These are phyloP conservation scores for Scheffersomyces stipitis DNA, from an alignment of 805 yeast species.

Conservation along the genomic window DNA sequence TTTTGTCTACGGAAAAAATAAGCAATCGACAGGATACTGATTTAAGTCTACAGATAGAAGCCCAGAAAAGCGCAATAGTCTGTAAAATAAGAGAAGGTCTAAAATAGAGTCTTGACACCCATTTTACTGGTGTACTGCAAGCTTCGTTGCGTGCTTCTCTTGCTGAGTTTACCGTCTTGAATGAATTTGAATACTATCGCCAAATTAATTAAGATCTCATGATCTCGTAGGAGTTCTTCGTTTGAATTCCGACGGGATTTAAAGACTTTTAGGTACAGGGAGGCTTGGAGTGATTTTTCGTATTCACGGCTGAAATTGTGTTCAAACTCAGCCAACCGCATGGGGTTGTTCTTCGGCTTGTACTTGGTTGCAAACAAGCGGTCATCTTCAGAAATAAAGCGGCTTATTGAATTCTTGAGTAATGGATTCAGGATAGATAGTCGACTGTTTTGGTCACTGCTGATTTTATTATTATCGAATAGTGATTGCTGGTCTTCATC, in stretches of 20 bases:
- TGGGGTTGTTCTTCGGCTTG: not conserved
- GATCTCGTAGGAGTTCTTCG: not conserved
- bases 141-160: not conserved
- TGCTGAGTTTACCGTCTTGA: not conserved
- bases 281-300: not conserved
- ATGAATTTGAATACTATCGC: not conserved
- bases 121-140: not conserved
- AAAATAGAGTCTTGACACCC: not conserved
- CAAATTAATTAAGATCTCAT: not conserved
- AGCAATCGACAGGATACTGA: too few species aligned
- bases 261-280: not conserved
- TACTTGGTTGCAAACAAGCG: not conserved
- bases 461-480: not conserved
- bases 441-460: too few species aligned
- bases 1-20: too few species aligned
- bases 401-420: not conserved
- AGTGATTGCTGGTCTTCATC: not conserved
- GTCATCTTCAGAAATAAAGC: not conserved
- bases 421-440: not conserved
- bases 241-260: not conserved
- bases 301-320: not conserved
- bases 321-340: not conserved
- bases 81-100: too few species aligned
- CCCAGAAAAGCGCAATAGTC: too few species aligned
- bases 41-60: too few species aligned